Evolutionary conservation across 129 eudicot genomes (phyloP), one percentile per base, ranked within the genome.

Genomic region (Escallonia rubra): DNA sequence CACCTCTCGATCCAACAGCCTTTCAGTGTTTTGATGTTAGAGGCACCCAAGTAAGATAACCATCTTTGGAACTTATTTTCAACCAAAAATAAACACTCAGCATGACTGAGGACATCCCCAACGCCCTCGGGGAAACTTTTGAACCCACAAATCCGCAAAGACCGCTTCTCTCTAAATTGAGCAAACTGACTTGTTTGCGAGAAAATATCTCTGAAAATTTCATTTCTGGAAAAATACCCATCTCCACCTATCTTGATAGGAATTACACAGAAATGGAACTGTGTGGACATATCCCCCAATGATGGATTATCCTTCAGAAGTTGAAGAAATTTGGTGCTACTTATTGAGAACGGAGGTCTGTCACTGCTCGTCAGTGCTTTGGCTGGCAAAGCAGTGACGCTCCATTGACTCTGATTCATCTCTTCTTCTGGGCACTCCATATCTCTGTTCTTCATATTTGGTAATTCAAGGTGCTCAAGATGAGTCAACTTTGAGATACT

Each of bases 1-100:
- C 83, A 79, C 58, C 79, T 57, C 53, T 79, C 72, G 11, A 79
- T 58, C 83, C 79, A 79, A 62, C 72, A 73, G 41, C 64, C 68
- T 57, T 64, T 69, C 49, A 73, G 10, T 4, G 13, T 49, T 73
- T 63, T 73, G 48, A 63, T 49, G 6, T 64, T 63, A 14, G 72
- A 65, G 41, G 61, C 67, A 51, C 67, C 66, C 13, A 79, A 73
- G 50, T 55, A 58, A 3, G 67, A 63, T 46, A 73, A 16, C 15
- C 51, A 48, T 43, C 50, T 64, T 7, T 56, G 13, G 58, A 59
- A 69, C 46, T 65, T 55, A 79, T 63, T 73, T 23, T 73, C 71
- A 15, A 50, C 61, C 56, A 79, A 48, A 58, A 67, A 79, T 8
- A 73, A 43, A 41, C 68, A 38, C 16, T 53, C 70, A 16, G 73